phyloP scores from a whole-genome alignment of 129 eudicot species.

The Escallonia rubra region DNA sequence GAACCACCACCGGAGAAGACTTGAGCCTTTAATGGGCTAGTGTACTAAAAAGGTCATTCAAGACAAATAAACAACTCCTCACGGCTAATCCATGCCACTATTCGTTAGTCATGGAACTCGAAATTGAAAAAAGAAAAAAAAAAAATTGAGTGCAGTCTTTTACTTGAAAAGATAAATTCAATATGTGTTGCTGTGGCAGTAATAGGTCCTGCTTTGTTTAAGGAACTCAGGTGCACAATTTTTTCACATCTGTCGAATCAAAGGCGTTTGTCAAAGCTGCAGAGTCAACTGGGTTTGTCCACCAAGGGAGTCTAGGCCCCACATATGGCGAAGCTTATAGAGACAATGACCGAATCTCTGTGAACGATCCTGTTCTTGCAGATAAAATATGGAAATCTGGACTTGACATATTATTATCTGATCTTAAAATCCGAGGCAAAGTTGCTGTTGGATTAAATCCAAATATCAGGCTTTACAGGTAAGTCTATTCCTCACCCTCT shows the following conservation, averaged over 20 bases:
- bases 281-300: constrained; percentile 79
- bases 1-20: no score
- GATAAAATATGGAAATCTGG: constrained; percentile 76
- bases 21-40: no score
- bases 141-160: background rate
- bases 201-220: constrained; percentile 20
- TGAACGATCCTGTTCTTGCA: constrained; percentile 77
- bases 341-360: constrained; percentile 90
- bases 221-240: constrained; percentile 70
- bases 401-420: constrained; percentile 47
- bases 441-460: constrained; percentile 93
- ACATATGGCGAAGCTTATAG: constrained; percentile 88
- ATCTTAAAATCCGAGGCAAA: constrained; percentile 72
- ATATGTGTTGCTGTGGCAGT: background rate
- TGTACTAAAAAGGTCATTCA: no score
- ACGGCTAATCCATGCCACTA: no score
- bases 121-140: background rate
- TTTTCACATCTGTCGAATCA: constrained; percentile 68
- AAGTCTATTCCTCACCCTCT: constrained; percentile 1
- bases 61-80: no score
- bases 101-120: background rate
- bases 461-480: constrained; percentile 91
- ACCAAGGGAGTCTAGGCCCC: constrained; percentile 99
- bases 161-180: background rate
- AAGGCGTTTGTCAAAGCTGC: constrained; percentile 69